phyloP scores from a whole-genome alignment of 495 filamentous ascomycete species.

The Aeminium ludgeri region DNA sequence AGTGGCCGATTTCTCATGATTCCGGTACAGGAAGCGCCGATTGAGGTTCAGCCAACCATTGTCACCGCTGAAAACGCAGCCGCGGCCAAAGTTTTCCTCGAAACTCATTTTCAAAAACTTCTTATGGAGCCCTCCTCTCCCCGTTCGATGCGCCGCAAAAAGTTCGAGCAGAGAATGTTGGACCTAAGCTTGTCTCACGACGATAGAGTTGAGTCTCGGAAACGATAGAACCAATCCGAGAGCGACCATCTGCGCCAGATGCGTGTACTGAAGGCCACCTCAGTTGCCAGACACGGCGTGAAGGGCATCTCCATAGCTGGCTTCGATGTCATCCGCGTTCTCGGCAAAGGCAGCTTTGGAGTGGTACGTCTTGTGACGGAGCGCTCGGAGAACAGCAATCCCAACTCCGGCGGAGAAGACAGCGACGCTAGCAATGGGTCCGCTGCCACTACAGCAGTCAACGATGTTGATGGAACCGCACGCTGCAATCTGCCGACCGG shows the following conservation, averaged over 20 bases:
- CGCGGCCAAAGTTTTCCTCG: constrained; percentile 71
- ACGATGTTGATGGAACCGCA: constrained; percentile 13
- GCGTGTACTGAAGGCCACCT: constrained; percentile 48
- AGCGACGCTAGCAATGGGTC: not conserved
- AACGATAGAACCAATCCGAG: constrained; percentile 47
- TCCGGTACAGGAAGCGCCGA: constrained; percentile 26
- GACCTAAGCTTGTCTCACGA: constrained; percentile 33
- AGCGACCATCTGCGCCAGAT: constrained; percentile 58
- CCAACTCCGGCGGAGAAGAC: not conserved
- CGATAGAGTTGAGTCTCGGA: constrained; percentile 37
- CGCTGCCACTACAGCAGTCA: constrained; percentile 4
- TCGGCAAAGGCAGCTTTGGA: constrained; percentile 93
- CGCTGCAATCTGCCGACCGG: constrained; percentile 11
- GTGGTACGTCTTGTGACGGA: constrained; percentile 73
- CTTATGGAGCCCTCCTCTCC: constrained; percentile 35
- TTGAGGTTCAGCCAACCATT: constrained; percentile 39
- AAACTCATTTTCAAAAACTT: constrained; percentile 60
- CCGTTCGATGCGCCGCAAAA: constrained; percentile 47
- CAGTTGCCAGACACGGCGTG: constrained; percentile 25
- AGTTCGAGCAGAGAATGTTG: constrained; percentile 48
- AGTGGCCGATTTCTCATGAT: constrained; percentile 18
- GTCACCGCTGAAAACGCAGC: constrained; percentile 60
- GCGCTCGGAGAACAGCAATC: constrained; percentile 13
- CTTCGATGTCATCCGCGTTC: constrained; percentile 66
- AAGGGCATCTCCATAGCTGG: constrained; percentile 38